These are phyloP conservation scores for Cucurbita maxima DNA, from an alignment of 306 rosid genomes.

Conservation along the genomic window DNA sequence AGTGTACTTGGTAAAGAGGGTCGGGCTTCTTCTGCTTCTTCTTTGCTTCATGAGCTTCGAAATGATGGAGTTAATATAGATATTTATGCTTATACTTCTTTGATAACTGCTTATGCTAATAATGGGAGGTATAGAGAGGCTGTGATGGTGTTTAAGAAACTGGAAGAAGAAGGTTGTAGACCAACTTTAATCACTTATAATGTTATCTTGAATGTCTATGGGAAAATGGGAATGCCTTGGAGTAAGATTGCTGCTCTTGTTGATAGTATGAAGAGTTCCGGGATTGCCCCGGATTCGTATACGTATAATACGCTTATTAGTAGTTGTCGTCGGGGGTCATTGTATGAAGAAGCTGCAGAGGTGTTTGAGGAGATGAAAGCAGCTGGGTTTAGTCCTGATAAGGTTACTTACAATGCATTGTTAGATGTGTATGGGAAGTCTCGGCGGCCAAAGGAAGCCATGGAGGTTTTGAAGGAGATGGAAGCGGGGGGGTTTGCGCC, in stretches of 20 bases:
- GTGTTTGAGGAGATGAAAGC: conserved; percentile 48
- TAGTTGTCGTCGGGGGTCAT: conserved; percentile 62
- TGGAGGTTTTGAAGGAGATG: conserved; percentile 73
- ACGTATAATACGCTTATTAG: conserved; percentile 74
- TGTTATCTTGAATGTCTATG: conserved; percentile 65
- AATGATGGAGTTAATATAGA: conserved; percentile 44
- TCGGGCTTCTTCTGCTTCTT: conserved; percentile 35
- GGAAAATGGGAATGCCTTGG: conserved; percentile 95
- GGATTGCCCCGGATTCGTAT: conserved; percentile 63
- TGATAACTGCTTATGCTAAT: conserved; percentile 57
- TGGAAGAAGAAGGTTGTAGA: conserved; percentile 54
- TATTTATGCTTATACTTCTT: conserved; percentile 65
- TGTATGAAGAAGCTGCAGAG: conserved; percentile 49
- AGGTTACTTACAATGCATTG: conserved; percentile 66
- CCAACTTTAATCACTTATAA: conserved; percentile 74
- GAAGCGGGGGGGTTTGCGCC: conserved; percentile 53
- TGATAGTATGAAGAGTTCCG: conserved; percentile 35
- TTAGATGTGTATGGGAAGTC: conserved; percentile 94
- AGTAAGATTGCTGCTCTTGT: conserved; percentile 33
- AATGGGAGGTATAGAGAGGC: conserved; percentile 69
- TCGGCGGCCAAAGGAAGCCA: conserved; percentile 57
- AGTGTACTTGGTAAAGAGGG: conserved; percentile 64
- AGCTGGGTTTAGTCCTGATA: conserved; percentile 50
- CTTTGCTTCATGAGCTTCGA: conserved; percentile 35
- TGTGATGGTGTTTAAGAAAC: conserved; percentile 41